phyloP scores from a whole-genome alignment of 176 grass and related monocot species.

The Alloteropsis semialata region DNA sequence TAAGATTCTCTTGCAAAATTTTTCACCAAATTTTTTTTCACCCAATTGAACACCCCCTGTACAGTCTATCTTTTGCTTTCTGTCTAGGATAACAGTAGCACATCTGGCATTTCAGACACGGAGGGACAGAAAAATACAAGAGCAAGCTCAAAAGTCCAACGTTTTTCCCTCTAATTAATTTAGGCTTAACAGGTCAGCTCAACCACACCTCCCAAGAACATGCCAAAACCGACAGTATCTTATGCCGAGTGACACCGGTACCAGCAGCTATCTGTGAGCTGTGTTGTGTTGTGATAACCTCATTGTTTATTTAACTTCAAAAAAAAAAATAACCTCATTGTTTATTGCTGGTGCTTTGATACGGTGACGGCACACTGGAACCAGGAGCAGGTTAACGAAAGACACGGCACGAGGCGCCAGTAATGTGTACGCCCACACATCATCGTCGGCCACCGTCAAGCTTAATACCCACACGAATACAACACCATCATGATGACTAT shows the following conservation, averaged over 20 bases:
- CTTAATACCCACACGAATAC: slow-evolving; percentile 23
- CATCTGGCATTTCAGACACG: background rate
- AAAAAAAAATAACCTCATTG: background rate
- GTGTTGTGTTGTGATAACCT: slow-evolving; percentile 4
- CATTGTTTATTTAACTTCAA: slow-evolving; percentile 18
- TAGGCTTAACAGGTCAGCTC: background rate
- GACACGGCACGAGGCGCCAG: background rate
- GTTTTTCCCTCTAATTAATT: background rate
- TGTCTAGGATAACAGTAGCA: background rate
- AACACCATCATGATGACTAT: background rate
- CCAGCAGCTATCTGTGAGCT: background rate
- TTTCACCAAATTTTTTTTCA: too few relatives aligned
- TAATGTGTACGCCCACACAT: slow-evolving; percentile 23
- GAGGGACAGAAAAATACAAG: background rate
- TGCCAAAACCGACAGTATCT: slow-evolving; percentile 23
- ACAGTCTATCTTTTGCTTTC: background rate
- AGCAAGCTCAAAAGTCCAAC: slow-evolving; percentile 22
- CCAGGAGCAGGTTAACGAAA: slow-evolving; percentile 26
- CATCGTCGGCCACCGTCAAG: slow-evolving; percentile 19
- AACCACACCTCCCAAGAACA: background rate
- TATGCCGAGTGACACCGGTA: background rate
- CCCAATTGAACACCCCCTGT: too few relatives aligned
- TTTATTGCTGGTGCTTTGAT: background rate
- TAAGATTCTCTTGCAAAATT: too few relatives aligned
- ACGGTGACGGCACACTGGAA: slow-evolving; percentile 6